A percentile compares a stretch with the other conserved stretches of the same genome.
Evolutionary conservation across 2,329 filamentous ascomycete genomes (phyloP).

Genomic region (Aspergillus oerlinghausenensis): DNA sequence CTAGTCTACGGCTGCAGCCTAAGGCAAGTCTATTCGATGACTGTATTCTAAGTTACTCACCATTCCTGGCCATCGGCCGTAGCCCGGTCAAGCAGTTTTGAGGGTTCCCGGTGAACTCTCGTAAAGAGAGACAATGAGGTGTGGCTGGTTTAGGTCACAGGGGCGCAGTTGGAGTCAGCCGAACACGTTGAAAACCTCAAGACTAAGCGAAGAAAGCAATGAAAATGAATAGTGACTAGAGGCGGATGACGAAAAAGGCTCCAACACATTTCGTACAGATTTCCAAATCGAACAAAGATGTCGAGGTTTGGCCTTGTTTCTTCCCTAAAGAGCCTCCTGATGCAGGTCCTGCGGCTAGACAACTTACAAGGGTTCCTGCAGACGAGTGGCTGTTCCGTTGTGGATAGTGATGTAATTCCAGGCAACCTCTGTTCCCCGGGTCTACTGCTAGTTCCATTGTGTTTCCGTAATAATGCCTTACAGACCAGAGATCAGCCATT

Average conservation of each 20-base stretch:
- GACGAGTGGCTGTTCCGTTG: background rate
- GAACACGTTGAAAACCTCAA: constrained; percentile 10
- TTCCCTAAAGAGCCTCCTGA: background rate
- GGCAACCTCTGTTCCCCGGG: background rate
- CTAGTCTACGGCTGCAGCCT: background rate
- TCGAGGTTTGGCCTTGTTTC: background rate
- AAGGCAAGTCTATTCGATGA: background rate
- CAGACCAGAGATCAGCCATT: background rate
- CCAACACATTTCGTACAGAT: background rate
- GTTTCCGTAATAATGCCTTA: background rate
- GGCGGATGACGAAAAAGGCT: background rate
- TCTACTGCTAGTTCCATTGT: background rate
- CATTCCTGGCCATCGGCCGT: background rate
- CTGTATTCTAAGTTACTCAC: background rate
- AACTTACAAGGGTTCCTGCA: background rate
- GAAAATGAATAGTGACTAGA: constrained; percentile 6
- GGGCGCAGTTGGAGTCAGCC: constrained; percentile 22
- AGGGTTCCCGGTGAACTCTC: background rate
- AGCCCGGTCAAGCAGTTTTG: background rate
- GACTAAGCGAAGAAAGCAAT: background rate
- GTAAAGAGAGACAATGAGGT: background rate
- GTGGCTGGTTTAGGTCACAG: constrained; percentile 19
- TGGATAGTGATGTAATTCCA: background rate
- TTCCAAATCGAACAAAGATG: background rate
- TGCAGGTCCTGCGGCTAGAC: background rate